Conservation (phyloP, 116 monocot genomes). For the Thalassia testudinum region DNA sequence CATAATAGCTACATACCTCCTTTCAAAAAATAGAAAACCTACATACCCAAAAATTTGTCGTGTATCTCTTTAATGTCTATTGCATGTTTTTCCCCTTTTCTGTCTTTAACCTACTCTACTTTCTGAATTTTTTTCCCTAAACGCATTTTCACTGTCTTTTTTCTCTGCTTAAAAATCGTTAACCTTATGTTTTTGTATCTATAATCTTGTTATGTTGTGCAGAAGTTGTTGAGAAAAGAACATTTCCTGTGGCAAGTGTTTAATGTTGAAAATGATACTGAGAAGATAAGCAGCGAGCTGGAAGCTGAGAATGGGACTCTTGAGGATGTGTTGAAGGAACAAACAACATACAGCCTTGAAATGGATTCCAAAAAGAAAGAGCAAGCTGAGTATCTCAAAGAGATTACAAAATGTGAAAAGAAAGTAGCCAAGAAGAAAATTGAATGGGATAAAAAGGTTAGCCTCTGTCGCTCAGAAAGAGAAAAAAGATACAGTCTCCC, state of each 20-base stretch:
- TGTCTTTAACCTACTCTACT: too few species aligned
- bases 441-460: slow-evolving; percentile 93
- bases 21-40: too few species aligned
- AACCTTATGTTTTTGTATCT: too few species aligned
- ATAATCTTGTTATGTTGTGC: slow-evolving; percentile 7
- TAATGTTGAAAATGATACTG: slow-evolving; percentile 56
- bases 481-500: too few species aligned
- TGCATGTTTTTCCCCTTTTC: too few species aligned
- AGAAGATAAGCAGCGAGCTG: slow-evolving; percentile 46
- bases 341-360: slow-evolving; percentile 28
- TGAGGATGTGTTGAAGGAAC: slow-evolving; percentile 24
- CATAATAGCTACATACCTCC: too few species aligned
- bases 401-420: slow-evolving; percentile 70
- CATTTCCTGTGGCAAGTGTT: slow-evolving; percentile 77
- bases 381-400: slow-evolving; percentile 72
- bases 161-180: too few species aligned
- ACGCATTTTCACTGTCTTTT: too few species aligned
- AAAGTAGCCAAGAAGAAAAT: slow-evolving; percentile 81
- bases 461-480: not conserved
- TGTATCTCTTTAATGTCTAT: too few species aligned
- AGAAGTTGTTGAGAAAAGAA: slow-evolving; percentile 76
- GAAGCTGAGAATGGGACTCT: slow-evolving; percentile 39
- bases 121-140: too few species aligned
- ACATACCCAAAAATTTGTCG: too few species aligned
- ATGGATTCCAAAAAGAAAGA: slow-evolving; percentile 71